phyloP scores from a whole-genome alignment of 1,284 basidiomycete genomes.

The Caloboletus firmus region DNA sequence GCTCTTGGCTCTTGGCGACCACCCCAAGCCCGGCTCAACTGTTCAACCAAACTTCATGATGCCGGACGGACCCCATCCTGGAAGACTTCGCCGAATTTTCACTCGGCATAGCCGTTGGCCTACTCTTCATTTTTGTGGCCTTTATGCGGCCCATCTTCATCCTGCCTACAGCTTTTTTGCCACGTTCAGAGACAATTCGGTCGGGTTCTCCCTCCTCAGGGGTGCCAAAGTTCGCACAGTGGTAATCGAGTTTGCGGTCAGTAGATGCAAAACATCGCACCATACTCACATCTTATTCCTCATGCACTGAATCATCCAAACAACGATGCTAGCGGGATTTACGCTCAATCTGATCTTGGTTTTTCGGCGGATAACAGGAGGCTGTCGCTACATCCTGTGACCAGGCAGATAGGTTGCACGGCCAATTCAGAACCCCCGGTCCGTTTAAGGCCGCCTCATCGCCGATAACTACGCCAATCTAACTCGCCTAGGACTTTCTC shows the following conservation, averaged over 20 bases:
- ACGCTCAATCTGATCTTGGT: slow-evolving; percentile 3
- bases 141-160: slow-evolving; percentile 22
- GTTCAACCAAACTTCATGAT: neutral
- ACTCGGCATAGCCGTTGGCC: neutral
- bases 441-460: slow-evolving; percentile 24
- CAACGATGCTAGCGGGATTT: neutral
- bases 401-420: neutral
- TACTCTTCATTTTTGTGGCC: slow-evolving; percentile 10
- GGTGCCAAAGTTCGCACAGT: neutral
- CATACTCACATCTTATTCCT: neutral
- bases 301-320: neutral
- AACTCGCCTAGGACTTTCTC: neutral
- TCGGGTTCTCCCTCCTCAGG: neutral
- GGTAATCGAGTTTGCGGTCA: neutral
- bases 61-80: neutral
- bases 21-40: neutral
- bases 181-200: neutral
- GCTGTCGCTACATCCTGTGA: neutral
- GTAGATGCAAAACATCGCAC: neutral
- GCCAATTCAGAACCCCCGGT: neutral
- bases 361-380: slow-evolving; percentile 8
- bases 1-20: slow-evolving; percentile 9
- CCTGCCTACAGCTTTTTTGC: neutral
- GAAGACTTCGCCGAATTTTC: neutral
- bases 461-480: slow-evolving; percentile 13